Base-by-base conservation (phyloP, 805 yeast genomes). In the Ascoidea asiatica region DNA sequence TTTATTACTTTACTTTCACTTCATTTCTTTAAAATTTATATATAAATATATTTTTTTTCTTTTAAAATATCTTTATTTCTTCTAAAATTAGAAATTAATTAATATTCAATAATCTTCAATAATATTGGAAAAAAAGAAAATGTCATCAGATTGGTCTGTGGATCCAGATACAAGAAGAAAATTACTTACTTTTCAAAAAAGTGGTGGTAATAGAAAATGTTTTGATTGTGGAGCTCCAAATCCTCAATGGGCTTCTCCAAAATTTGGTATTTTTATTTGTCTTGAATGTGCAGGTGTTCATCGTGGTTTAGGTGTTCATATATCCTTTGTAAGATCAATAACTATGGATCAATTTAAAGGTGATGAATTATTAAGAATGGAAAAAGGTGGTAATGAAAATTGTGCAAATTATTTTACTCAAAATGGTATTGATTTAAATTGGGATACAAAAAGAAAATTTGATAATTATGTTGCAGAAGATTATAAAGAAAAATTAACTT, bases 231-330 rank as follows among this genome's bases (percentile, higher is more conserved):
- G 68, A 37, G 95, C 97, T 1, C 95, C 95, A 47, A 90, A 89
- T 60, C 98, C 98, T 7, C 98, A 92, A 62, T 92, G 98, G 98
- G 97, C 97, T 1, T 87, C 96, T 13, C 97, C 97, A 36, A 92
- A 92, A 63, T 88, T 90, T 64, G 98, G 98, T 48, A 84, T 92
- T 48, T 92, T 89, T 64, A 90, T 92, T 58, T 92, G 98, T 63
- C 73, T 92, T 38, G 99, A 92, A 60, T 92, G 98, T 68, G 98
- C 98, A 18, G 99, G 99, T 40, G 70, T 82, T 46, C 99, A 92
- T 62, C 74, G 95, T 62, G 95, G 97, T 11, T 69, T 92, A 41
- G 98, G 98, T 37, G 98, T 92, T 39, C 98, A 92, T 61, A 79
- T 92, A 46, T 89, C 97, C 38, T 92, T 92, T 67, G 97, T 92